Percentiles rank a stretch among this genome's conserved stretches.
Conservation (phyloP, 2,329 filamentous ascomycete species). For the Pestalotiopsis sp. region DNA sequence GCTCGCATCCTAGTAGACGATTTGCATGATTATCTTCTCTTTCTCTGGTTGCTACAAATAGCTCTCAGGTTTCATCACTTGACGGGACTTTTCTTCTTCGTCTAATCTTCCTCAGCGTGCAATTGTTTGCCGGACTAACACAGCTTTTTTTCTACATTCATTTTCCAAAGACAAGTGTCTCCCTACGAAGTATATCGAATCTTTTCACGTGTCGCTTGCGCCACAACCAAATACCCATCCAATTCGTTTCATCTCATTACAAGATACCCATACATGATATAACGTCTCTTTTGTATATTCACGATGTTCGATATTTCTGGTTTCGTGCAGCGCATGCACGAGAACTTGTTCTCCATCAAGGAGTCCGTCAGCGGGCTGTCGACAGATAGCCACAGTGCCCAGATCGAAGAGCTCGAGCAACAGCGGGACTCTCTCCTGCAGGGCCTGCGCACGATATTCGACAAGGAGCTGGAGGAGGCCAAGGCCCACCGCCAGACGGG, state of each 20-base stretch:
- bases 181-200: neutral
- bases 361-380: constrained; percentile 35
- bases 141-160: neutral
- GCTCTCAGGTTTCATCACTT: constrained; percentile 2
- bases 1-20: neutral
- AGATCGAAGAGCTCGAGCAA: constrained; percentile 39
- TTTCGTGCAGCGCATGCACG: constrained; percentile 43
- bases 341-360: constrained; percentile 40
- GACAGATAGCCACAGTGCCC: constrained; percentile 31
- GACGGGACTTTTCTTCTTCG: neutral
- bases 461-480: constrained; percentile 30
- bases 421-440: constrained; percentile 35
- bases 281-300: neutral
- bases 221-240: neutral
- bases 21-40: neutral
- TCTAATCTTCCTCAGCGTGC: neutral
- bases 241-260: neutral
- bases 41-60: neutral
- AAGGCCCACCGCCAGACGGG: constrained; percentile 28
- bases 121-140: neutral
- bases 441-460: constrained; percentile 30
- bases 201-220: neutral
- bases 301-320: constrained; percentile 34
- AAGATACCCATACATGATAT: constrained; percentile 1
- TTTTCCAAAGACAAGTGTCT: neutral